These are phyloP conservation scores for Apiospora rasikravindrae DNA, from an alignment of 2,329 filamentous ascomycete genomes.

Conservation along the genomic window DNA sequence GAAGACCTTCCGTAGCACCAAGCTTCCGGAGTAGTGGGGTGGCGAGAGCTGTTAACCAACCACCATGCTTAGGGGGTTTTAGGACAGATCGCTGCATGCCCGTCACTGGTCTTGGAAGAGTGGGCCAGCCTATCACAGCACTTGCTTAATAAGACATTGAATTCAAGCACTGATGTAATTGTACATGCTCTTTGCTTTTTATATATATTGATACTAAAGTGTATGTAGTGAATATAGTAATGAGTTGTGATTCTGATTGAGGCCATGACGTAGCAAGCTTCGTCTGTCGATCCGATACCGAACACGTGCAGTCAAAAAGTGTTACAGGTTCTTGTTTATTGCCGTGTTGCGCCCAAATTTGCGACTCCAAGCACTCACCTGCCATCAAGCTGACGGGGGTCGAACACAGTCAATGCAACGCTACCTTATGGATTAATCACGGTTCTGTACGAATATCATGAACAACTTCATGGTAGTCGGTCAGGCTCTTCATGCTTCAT, in stretches of 20 bases:
- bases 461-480: background rate
- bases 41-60: background rate
- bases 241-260: background rate
- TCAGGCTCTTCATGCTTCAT: background rate
- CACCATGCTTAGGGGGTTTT: slow-evolving; percentile 2
- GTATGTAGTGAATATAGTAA: background rate
- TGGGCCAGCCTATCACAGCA: slow-evolving; percentile 3
- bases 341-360: background rate
- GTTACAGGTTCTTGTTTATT: background rate
- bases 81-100: slow-evolving; percentile 11
- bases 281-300: background rate
- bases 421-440: background rate
- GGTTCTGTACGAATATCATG: background rate
- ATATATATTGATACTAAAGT: background rate
- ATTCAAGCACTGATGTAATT: background rate
- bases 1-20: background rate
- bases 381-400: background rate
- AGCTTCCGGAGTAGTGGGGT: background rate
- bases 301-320: background rate
- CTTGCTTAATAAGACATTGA: background rate
- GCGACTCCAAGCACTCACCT: background rate
- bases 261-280: background rate
- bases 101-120: background rate
- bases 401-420: background rate
- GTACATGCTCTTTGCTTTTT: background rate